Conservation (phyloP, 169 alveolate genomes). For the Eimeria praecox region DNA sequence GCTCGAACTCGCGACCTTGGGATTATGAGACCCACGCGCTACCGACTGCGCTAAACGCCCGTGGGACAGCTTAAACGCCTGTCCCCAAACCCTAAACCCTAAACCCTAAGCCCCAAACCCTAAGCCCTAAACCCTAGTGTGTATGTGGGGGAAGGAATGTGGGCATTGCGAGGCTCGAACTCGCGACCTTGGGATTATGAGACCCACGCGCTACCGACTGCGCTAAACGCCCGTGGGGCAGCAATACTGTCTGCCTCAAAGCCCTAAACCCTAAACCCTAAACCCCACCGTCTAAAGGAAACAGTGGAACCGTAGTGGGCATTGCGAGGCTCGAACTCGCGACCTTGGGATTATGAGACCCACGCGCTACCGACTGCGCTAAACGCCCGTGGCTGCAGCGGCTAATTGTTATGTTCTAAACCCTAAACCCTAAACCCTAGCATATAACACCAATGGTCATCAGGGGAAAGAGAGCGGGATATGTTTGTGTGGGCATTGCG, state of each 20-base stretch:
- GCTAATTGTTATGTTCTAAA: background rate
- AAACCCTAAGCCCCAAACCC: background rate
- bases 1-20: conserved; percentile 87
- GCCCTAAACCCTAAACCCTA: background rate
- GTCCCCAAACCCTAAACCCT: background rate
- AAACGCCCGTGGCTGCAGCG: no score
- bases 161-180: conserved; percentile 85
- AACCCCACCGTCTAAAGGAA: background rate
- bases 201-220: conserved; percentile 88
- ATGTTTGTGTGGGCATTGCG: background rate
- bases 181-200: conserved; percentile 87
- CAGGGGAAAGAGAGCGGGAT: no score
- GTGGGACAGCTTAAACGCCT: no score
- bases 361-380: conserved; percentile 86
- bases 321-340: background rate
- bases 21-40: conserved; percentile 87
- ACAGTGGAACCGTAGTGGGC: no score
- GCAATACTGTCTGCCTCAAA: background rate
- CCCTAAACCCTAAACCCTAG: background rate
- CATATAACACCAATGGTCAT: background rate
- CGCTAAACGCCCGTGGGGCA: conserved; percentile 82
- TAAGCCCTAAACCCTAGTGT: background rate
- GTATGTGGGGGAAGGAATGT: background rate
- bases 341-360: conserved; percentile 85
- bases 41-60: conserved; percentile 86